Base-by-base conservation (phyloP, 140 eudicot species). In the Erigeron philadelphicus region DNA sequence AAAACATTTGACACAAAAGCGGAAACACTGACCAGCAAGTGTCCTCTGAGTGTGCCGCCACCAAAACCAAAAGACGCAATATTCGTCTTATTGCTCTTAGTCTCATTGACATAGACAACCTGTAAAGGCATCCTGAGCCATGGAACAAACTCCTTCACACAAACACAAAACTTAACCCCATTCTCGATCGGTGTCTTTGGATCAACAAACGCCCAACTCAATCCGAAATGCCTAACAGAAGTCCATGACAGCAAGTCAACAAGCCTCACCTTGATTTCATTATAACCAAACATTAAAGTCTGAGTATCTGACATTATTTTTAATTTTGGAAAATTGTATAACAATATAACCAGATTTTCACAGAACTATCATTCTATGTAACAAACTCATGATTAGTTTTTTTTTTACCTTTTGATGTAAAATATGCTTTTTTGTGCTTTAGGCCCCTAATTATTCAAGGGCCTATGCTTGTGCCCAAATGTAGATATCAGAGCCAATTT, bases 81-180 rank as follows among this genome's bases (percentile, higher is more conserved):
- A 18, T 48, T 66, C 72, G 72, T 76, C 61, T 75, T 78, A 53
- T 64, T 62, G 45, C 12, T 81, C 72, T 31, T 84, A 50, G 71
- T 74, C 54, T 86, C 95, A 55, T 86, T 76, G 11, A 80, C 87
- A 64, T 86, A 93, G 15, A 78, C 90, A 58, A 86, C 83, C 74
- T 93, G 82, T 55, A 93, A 78, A 69, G 96, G 98, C 95, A 93
- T 82, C 87, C 84, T 73, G 56, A 93, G 75, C 98, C 98, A 93
- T 17, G 98, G 98, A 66, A 93, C 66, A 50, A 88, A 75, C 75
- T 81, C 87, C 77, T 89, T 89, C 52, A 79, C 86, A 77, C 98
- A 93, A 45, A 71, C 96, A 81, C 98, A 93, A 23, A 93, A 86
- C 75, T 86, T 93, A 75, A 18, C 80, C 77, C 95, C 96, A 15